Evolutionary conservation across 768 basidiomycete species (phyloP).

Genomic region (Rhodocollybia butyracea): DNA sequence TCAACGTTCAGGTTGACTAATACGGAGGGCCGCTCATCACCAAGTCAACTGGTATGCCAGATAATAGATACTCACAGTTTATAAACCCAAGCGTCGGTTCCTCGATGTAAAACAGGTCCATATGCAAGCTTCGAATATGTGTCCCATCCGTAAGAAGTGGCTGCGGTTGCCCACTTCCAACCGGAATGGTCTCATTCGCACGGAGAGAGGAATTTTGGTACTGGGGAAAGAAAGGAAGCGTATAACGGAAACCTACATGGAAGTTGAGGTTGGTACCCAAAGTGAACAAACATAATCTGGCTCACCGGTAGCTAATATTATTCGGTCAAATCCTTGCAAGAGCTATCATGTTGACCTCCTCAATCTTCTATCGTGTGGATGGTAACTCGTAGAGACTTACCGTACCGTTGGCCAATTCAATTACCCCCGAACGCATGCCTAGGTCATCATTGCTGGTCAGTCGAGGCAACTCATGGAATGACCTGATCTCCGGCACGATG

Average conservation of each 20-base stretch:
- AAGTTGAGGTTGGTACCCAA: constrained; percentile 14
- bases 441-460: not conserved
- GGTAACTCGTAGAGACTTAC: constrained; percentile 19
- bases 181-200: constrained; percentile 18
- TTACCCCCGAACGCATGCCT: constrained; percentile 18
- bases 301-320: constrained; percentile 4
- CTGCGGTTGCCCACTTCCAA: constrained; percentile 14
- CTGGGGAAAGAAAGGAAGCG: constrained; percentile 41
- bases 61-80: constrained; percentile 21
- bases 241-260: constrained; percentile 39
- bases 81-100: constrained; percentile 42
- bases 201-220: constrained; percentile 29
- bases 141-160: constrained; percentile 40
- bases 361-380: not conserved
- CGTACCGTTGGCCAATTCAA: constrained; percentile 37
- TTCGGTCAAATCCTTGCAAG: constrained; percentile 1
- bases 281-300: not conserved
- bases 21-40: constrained; percentile 6
- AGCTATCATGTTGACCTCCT: not conserved
- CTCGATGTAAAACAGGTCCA: constrained; percentile 40
- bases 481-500: constrained; percentile 36
- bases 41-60: not conserved
- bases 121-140: constrained; percentile 35
- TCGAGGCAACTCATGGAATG: constrained; percentile 25
- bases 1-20: constrained; percentile 39